Evolutionary conservation across 768 basidiomycete genomes (phyloP).

Genomic region (Dacryopinax primogenitus): DNA sequence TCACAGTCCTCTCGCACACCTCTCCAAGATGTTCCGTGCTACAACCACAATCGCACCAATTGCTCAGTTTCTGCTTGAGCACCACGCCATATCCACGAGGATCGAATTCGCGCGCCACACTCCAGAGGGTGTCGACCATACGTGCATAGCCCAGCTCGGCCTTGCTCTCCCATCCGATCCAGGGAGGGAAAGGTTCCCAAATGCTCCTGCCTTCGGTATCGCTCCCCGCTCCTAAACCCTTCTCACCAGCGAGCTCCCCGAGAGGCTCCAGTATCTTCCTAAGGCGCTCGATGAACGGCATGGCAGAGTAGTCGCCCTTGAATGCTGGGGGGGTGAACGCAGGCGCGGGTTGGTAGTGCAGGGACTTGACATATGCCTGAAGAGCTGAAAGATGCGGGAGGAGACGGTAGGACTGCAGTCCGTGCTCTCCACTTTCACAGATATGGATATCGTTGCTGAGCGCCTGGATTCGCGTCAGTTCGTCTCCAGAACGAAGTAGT

Average conservation of each 20-base stretch:
- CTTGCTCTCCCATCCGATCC: conserved; percentile 49
- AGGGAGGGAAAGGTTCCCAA: conserved; percentile 26
- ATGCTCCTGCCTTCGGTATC: too few species aligned
- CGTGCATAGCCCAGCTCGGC: conserved; percentile 54
- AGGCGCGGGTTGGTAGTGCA: conserved; percentile 46
- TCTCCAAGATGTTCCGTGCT: conserved; percentile 67
- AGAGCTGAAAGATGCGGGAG: conserved; percentile 49
- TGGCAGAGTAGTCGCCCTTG: neutral
- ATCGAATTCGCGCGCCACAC: conserved; percentile 56
- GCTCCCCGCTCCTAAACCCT: too few species aligned
- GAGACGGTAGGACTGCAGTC: conserved; percentile 53
- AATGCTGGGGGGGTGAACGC: conserved; percentile 43
- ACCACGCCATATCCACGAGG: conserved; percentile 58
- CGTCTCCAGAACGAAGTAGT: neutral
- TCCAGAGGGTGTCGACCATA: conserved; percentile 52
- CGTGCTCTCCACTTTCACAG: conserved; percentile 40
- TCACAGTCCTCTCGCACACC: conserved; percentile 59
- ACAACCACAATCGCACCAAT: conserved; percentile 71
- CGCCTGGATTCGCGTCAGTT: conserved; percentile 32
- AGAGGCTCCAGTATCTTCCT: conserved; percentile 47
- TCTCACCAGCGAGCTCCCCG: conserved; percentile 15
- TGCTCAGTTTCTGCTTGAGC: conserved; percentile 55
- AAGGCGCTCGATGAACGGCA: conserved; percentile 38
- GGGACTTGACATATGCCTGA: conserved; percentile 46
- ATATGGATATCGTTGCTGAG: conserved; percentile 56